A percentile compares a stretch with the other conserved stretches of the same genome.
phyloP scores from a whole-genome alignment of 352 stramenopile genomes.

The Phytophthora tentaculata region DNA sequence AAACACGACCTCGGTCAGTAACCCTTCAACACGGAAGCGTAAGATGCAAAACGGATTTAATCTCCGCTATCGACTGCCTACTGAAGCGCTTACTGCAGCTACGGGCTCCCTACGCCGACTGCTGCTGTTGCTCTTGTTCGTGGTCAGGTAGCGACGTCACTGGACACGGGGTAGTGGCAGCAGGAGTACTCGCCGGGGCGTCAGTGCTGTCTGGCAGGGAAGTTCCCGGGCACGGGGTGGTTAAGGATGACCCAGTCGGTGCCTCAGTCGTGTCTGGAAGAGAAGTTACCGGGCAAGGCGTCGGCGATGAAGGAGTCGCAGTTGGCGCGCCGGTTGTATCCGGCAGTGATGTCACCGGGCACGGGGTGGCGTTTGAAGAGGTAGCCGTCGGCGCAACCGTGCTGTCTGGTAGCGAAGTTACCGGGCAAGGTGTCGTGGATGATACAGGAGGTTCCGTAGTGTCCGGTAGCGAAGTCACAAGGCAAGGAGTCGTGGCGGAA shows the following conservation, averaged over 20 bases:
- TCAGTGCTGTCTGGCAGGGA: conserved; percentile 10
- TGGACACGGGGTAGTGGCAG: conserved; percentile 10
- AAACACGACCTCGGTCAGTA: not conserved
- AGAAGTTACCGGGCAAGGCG: conserved; percentile 22
- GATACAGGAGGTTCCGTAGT: not conserved
- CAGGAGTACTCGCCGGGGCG: not conserved
- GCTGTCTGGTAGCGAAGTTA: conserved; percentile 15
- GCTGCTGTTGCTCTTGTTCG: conserved; percentile 23
- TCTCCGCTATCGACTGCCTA: conserved; percentile 11
- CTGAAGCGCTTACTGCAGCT: conserved; percentile 8
- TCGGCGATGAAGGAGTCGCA: not conserved
- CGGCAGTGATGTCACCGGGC: conserved; percentile 23
- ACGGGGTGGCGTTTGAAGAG: conserved; percentile 4
- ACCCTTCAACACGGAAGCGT: not conserved
- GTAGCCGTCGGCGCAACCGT: not conserved
- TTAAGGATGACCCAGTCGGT: not conserved
- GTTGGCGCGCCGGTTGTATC: not conserved
- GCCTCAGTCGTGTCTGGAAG: not conserved
- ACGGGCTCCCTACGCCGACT: conserved; percentile 10
- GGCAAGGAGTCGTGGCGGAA: conserved; percentile 15
- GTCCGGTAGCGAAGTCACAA: conserved; percentile 22
- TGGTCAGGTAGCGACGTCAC: conserved; percentile 27
- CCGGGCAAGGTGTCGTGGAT: conserved; percentile 6
- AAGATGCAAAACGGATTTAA: conserved; percentile 21
- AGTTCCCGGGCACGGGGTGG: not conserved